Base-by-base conservation (phyloP, 352 stramenopile species). In the Phytophthora fragariaefolia region DNA sequence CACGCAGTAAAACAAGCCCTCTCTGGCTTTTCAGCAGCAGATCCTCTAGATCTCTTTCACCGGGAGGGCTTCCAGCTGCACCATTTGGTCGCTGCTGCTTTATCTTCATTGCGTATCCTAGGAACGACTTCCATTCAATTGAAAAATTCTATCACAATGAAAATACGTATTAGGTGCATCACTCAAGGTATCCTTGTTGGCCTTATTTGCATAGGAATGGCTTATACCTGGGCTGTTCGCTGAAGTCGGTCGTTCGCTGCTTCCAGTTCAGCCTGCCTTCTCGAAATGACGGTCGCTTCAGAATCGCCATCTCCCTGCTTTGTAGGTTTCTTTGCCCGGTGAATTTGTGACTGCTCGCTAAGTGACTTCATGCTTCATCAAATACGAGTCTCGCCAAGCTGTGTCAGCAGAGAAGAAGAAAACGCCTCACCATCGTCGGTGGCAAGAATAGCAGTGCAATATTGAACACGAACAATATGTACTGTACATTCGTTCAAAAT, bases 71-170 rank as follows among this genome's bases (percentile, higher is more conserved):
- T 15, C 17, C 23, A 23, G 28, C 47, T 38, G 17, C n/a, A 1
- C 36, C 32, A 22, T n/a, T 42, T 28, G 32, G 12, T 30, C 24
- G 38, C 32, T 64, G 50, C 50, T 48, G 59, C 52, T 85, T 87
- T 58, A 76, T 66, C 45, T 79, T 64, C 74, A 88, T 82, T 9
- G 77, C 79, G 53, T 79, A 84, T 34, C 66, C 63, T 17, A 88
- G 63, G 52, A 88, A 87, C 8, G 77, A 61, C 43, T 85, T 86
- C 81, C 81, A 90, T 59, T 90, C 81, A 20, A 73, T 18, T 30
- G 81, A 82, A 46, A 90, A 90, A 66, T 85, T 77, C 73, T 87
- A 34, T 0, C 17, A 48, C 13, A 48, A 47, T 24, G 40, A 22
- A 8, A 30, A 26, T 12, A 12, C 30, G 30, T 28, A 28, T 30